These are phyloP conservation scores for Proliferodiscus dingleyae DNA, from an alignment of 2,329 filamentous ascomycete genomes.

Conservation along the genomic window DNA sequence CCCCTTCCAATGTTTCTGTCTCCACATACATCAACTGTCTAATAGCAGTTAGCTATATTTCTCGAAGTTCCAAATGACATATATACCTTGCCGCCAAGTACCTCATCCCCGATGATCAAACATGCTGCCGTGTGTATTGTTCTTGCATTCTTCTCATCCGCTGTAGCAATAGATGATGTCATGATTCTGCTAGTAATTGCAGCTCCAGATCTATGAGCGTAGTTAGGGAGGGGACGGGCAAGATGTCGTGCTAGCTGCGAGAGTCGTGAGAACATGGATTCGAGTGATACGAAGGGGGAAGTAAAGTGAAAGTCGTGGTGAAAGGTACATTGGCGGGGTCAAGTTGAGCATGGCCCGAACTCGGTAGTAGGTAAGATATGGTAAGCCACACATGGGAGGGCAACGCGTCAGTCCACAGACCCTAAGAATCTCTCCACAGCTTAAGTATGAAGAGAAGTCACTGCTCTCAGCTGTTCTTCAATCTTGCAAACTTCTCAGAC, in stretches of 20 bases:
- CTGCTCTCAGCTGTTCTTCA: neutral
- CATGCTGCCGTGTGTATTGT: conserved; percentile 86
- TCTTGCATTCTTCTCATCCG: conserved; percentile 53
- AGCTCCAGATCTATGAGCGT: conserved; percentile 39
- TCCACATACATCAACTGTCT: conserved; percentile 35
- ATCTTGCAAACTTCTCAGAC: neutral
- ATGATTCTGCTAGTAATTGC: conserved; percentile 33
- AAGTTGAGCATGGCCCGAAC: neutral
- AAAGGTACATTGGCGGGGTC: neutral
- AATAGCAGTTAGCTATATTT: conserved; percentile 27
- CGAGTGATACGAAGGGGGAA: neutral
- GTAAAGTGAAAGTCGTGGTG: neutral
- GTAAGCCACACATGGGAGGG: too few relatives aligned
- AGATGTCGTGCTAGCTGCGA: conserved; percentile 71
- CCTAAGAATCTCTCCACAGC: too few relatives aligned
- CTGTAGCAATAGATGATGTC: conserved; percentile 43
- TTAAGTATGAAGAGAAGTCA: neutral
- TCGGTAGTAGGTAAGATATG: neutral
- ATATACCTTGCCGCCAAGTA: conserved; percentile 84
- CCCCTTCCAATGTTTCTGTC: neutral
- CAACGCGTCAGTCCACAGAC: too few relatives aligned
- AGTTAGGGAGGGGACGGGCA: conserved; percentile 54
- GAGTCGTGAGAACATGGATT: conserved; percentile 69
- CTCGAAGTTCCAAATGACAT: neutral
- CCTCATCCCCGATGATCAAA: conserved; percentile 95